Base-by-base conservation (phyloP, 2,329 filamentous ascomycete species). In the Aspergillus tanneri region DNA sequence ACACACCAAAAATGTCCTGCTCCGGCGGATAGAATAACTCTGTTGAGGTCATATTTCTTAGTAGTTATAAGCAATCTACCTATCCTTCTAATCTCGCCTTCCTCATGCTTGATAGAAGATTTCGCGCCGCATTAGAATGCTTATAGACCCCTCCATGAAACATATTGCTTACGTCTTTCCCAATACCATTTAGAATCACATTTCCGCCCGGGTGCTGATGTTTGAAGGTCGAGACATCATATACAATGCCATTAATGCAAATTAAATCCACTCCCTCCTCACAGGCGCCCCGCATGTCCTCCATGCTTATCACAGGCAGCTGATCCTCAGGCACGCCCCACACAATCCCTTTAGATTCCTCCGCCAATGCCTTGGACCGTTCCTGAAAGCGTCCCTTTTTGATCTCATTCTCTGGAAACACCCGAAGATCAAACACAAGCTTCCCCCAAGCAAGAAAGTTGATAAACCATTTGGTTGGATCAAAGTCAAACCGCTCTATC, bases 391-490 rank as follows among this genome's bases (percentile, higher is more conserved):
- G 39, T 2, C 50, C 47, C 39, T 57, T 57, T 9, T 55, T 48
- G 11, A 55, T 55, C 16, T 57, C 55, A 22, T 53, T 53, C 3
- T 40, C 37, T 0, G 34, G 38, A 23, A 53, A 55, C 12, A 41
- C 18, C 16, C 50, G 53, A 5, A 57, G 28, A 12, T 55, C 42
- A 12, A 43, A 52, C 2, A 53, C 55, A 4, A 55, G 42, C 3
- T 9, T 48, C 48, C 50, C 55, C 55, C 9, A 43, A 4, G 47
- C 50, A 48, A n/a, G n/a, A n/a, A n/a, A n/a, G n/a, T n/a, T n/a
- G 9, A 57, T 57, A 3, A 35, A 22, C 55, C 55, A 57, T 27
- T 57, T 57, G 0, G 55, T 57, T 2, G 48, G 50, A n/a, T 57
- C 53, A 19, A 52, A 55, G 14, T 57, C 47, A 16, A 39, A 55